These are phyloP conservation scores for Salix caprea DNA, from an alignment of 345 rosid genomes.

Conservation along the genomic window DNA sequence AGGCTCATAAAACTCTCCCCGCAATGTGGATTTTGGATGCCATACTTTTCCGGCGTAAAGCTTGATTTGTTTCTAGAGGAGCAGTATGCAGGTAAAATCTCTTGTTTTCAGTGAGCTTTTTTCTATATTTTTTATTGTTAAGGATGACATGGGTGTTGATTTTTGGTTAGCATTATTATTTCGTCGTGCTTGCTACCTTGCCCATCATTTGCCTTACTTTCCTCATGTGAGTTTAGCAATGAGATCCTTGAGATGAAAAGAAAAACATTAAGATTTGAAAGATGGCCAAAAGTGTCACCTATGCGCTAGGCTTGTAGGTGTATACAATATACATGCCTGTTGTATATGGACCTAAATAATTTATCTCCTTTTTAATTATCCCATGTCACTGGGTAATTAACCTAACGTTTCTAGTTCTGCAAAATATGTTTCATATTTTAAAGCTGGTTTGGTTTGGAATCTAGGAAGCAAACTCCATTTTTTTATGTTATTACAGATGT, in stretches of 20 bases:
- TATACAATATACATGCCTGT: background rate
- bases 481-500: background rate
- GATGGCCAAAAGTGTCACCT: background rate
- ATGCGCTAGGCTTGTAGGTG: background rate
- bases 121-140: background rate
- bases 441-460: conserved; percentile 28
- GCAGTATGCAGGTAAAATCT: background rate
- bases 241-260: background rate
- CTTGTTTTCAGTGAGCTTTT: background rate
- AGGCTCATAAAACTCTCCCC: background rate
- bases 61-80: conserved; percentile 3
- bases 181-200: background rate
- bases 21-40: background rate
- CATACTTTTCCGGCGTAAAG: background rate
- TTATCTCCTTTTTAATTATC: background rate
- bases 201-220: conserved; percentile 5
- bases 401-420: background rate
- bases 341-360: background rate
- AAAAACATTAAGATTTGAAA: conserved; percentile 21
- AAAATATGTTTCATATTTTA: background rate
- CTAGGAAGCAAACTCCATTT: conserved; percentile 25
- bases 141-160: background rate
- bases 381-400: background rate
- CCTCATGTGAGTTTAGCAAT: conserved; percentile 1
- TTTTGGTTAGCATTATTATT: background rate